Evolutionary conservation across 495 filamentous ascomycete genomes (phyloP).

Genomic region (Collariella sp.): DNA sequence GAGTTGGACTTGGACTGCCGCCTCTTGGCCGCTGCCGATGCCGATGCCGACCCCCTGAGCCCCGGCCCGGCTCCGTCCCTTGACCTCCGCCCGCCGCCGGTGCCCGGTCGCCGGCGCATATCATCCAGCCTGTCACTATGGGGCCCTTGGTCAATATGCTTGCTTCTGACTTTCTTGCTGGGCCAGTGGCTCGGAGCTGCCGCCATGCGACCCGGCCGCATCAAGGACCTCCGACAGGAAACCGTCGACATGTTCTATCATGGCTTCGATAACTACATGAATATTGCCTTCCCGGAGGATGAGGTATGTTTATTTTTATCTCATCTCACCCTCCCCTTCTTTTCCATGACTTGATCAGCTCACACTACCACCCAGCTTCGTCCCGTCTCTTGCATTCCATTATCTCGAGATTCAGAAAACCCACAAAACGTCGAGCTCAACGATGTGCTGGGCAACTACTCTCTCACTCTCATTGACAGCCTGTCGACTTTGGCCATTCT

Average conservation of each 20-base stretch:
- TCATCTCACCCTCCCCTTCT: conserved; percentile 3
- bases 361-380: conserved; percentile 46
- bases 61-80: not conserved
- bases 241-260: conserved; percentile 94
- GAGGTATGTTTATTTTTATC: conserved; percentile 60
- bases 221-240: conserved; percentile 53
- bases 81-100: not conserved
- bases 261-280: conserved; percentile 92
- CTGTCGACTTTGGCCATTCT: conserved; percentile 88
- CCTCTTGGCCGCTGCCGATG: conserved; percentile 17
- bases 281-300: conserved; percentile 91
- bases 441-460: conserved; percentile 95
- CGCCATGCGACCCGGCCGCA: conserved; percentile 45
- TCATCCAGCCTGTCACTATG: not conserved
- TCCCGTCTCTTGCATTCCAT: conserved; percentile 74
- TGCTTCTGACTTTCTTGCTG: conserved; percentile 14
- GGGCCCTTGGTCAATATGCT: conserved; percentile 5
- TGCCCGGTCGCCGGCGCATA: not conserved
- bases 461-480: conserved; percentile 88
- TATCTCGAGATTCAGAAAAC: conserved; percentile 72
- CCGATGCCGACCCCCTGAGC: conserved; percentile 14
- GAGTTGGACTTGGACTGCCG: no score
- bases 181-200: conserved; percentile 24
- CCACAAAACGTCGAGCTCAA: conserved; percentile 81
- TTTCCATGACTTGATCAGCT: not conserved